phyloP scores from a whole-genome alignment of 2,329 filamentous ascomycete genomes.

The Diaporthe australafricana region DNA sequence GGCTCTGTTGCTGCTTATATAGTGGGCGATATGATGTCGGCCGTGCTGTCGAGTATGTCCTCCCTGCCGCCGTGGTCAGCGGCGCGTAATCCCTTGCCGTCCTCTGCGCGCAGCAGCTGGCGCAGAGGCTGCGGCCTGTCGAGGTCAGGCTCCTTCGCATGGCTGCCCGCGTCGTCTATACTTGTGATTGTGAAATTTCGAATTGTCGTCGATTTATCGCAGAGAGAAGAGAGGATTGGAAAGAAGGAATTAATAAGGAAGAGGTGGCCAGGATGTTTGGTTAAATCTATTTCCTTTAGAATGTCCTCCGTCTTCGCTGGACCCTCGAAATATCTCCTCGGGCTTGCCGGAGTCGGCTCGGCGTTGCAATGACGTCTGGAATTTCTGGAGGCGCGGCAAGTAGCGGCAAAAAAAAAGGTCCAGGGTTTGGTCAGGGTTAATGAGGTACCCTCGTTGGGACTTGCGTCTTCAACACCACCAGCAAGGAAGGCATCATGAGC shows the following conservation, averaged over 20 bases:
- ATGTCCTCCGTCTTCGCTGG: not conserved
- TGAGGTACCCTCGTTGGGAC: not conserved
- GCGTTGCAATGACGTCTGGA: conserved; percentile 6
- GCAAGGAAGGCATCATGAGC: too few species aligned
- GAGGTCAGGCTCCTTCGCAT: not conserved
- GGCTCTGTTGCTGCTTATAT: not conserved
- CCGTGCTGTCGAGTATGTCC: not conserved
- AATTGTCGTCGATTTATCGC: not conserved
- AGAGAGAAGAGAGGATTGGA: not conserved
- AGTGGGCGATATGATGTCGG: not conserved
- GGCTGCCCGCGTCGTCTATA: not conserved
- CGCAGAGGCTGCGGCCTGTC: conserved; percentile 14
- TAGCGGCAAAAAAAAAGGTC: too few species aligned
- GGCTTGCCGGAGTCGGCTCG: conserved; percentile 17
- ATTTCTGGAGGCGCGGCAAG: not conserved
- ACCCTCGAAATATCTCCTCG: conserved; percentile 4
- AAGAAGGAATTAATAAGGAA: too few species aligned
- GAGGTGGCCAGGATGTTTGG: not conserved
- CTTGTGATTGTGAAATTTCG: not conserved
- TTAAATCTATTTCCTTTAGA: too few species aligned
- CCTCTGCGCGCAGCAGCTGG: not conserved
- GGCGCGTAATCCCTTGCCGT: conserved; percentile 1
- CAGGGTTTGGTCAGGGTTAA: conserved; percentile 7
- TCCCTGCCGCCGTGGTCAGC: not conserved
- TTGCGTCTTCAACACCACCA: not conserved